phyloP scores from a whole-genome alignment of 768 basidiomycete genomes.

The Suillus bovinus region DNA sequence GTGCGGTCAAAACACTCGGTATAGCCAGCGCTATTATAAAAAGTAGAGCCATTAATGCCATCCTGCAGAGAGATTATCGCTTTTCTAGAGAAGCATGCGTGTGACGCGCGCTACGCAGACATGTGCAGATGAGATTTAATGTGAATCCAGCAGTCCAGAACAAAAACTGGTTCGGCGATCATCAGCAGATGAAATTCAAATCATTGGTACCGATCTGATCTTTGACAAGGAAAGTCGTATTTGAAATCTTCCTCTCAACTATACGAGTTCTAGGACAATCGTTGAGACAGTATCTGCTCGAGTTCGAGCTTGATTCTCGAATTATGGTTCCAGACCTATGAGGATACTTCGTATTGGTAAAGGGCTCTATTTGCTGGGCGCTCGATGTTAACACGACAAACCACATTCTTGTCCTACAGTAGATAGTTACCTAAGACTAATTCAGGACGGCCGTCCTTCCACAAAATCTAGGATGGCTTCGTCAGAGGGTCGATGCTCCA shows the following conservation, averaged over 20 bases:
- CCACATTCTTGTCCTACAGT: not conserved
- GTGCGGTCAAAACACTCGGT: not conserved
- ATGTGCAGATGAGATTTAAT: not conserved
- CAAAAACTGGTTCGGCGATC: not conserved
- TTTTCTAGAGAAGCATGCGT: not conserved
- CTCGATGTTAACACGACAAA: too few species aligned
- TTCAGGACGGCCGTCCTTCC: not conserved
- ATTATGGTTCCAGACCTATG: too few species aligned
- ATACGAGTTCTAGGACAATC: too few species aligned
- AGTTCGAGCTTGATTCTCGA: too few species aligned
- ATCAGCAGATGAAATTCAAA: not conserved
- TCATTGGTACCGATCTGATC: not conserved
- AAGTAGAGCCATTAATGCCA: not conserved
- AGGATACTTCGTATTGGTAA: too few species aligned
- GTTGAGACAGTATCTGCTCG: too few species aligned
- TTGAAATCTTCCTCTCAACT: too few species aligned
- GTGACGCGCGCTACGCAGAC: not conserved
- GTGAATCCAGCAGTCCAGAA: not conserved
- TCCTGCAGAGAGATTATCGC: not conserved
- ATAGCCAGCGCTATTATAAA: not conserved
- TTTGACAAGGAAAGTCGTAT: not conserved
- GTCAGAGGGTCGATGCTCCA: constrained; percentile 33
- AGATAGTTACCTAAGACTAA: not conserved
- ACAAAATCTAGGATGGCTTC: constrained; percentile 27
- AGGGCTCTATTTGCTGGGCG: too few species aligned